Evolutionary conservation across 805 yeast species (phyloP).

Genomic region (Saccharomycopsis sp.): DNA sequence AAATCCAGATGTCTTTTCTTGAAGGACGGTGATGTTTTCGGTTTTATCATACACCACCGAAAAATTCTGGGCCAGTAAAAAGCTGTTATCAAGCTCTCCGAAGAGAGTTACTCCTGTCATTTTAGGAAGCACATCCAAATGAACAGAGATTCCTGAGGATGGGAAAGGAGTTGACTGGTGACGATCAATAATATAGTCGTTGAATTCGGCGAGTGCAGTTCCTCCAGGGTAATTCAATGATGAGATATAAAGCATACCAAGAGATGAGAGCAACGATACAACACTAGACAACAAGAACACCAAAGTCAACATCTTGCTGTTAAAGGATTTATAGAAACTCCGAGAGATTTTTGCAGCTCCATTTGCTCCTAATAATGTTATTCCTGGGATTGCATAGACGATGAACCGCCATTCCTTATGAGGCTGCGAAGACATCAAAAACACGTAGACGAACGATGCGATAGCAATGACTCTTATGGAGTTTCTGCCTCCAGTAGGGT

Average conservation of each 20-base stretch:
- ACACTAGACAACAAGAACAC: conserved; percentile 30
- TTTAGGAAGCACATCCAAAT: conserved; percentile 73
- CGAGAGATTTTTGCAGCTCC: conserved; percentile 39
- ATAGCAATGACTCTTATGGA: conserved; percentile 40
- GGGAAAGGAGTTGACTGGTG: conserved; percentile 12
- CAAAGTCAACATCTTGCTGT: conserved; percentile 21
- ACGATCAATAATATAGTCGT: conserved; percentile 32
- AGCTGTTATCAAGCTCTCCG: conserved; percentile 45
- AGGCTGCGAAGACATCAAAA: conserved; percentile 68
- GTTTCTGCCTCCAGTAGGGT: conserved; percentile 43
- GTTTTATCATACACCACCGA: conserved; percentile 64
- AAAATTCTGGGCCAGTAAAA: conserved; percentile 26
- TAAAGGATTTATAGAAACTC: conserved; percentile 30
- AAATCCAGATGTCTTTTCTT: conserved; percentile 39
- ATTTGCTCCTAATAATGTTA: conserved; percentile 57
- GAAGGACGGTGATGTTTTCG: conserved; percentile 42
- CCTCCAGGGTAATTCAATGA: conserved; percentile 89
- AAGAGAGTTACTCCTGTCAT: conserved; percentile 84
- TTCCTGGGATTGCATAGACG: conserved; percentile 63
- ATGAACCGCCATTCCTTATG: conserved; percentile 96
- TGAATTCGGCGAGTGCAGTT: conserved; percentile 51
- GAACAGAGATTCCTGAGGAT: conserved; percentile 38
- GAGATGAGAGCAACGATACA: conserved; percentile 35
- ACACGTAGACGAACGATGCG: conserved; percentile 50
- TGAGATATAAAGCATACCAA: conserved; percentile 54